Conservation (phyloP, 1,284 basidiomycete genomes). For the Pseudozyma sp. region DNA sequence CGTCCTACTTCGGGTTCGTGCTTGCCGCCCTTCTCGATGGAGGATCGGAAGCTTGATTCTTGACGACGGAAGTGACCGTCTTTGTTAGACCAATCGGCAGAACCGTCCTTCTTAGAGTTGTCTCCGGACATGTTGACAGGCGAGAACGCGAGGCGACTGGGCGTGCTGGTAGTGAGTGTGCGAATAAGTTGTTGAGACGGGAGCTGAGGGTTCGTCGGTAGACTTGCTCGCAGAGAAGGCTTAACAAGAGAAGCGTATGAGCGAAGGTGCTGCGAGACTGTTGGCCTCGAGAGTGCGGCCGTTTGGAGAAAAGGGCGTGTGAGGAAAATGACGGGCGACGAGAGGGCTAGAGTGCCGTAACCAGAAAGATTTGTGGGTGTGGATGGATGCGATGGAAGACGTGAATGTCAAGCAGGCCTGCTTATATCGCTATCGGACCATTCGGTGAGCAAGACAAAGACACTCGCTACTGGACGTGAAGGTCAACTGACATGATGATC, state of each 20-base stretch:
- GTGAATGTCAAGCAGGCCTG: too few species aligned
- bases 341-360: too few species aligned
- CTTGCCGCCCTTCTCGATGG: constrained; percentile 78
- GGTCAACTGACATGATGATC: too few species aligned
- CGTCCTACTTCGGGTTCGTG: constrained; percentile 84
- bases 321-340: too few species aligned
- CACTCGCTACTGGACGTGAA: too few species aligned
- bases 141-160: constrained; percentile 3
- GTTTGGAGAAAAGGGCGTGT: neutral
- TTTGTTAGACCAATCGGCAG: constrained; percentile 68
- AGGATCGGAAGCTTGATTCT: constrained; percentile 78
- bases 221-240: too few species aligned
- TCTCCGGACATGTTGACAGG: constrained; percentile 17
- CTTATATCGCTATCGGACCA: too few species aligned
- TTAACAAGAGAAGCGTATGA: too few species aligned
- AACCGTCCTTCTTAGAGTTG: constrained; percentile 54
- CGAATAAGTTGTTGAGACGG: neutral
- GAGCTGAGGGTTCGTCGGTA: neutral
- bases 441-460: too few species aligned
- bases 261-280: neutral
- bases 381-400: neutral
- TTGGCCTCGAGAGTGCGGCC: neutral
- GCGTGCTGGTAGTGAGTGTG: constrained; percentile 3
- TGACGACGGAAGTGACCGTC: constrained; percentile 88
- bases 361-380: too few species aligned